phyloP scores from a whole-genome alignment of 768 basidiomycete genomes.

The Lentinula lateritia region DNA sequence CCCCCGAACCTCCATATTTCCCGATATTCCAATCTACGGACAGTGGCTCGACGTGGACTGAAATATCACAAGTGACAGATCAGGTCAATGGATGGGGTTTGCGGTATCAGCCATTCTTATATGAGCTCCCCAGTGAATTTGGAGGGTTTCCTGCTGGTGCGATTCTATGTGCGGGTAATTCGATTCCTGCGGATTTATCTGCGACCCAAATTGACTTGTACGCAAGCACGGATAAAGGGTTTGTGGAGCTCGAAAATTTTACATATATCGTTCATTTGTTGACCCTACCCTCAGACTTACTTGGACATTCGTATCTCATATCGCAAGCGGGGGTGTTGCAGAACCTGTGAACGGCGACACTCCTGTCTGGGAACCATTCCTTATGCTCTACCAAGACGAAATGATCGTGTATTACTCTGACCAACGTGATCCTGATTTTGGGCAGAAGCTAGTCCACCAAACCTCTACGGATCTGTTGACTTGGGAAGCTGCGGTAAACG shows the following conservation, averaged over 20 bases:
- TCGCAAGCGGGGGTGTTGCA: conserved; percentile 14
- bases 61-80: conserved; percentile 13
- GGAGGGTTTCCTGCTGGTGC: conserved; percentile 9
- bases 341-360: conserved; percentile 14
- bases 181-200: conserved; percentile 12
- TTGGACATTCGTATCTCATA: conserved; percentile 8
- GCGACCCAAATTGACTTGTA: conserved; percentile 16
- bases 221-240: conserved; percentile 13
- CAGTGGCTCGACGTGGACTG: conserved; percentile 13
- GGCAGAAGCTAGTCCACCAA: conserved; percentile 16
- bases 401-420: conserved; percentile 17
- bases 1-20: conserved; percentile 16
- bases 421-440: conserved; percentile 15
- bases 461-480: conserved; percentile 9
- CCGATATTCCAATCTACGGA: conserved; percentile 13
- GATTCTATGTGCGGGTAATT: conserved; percentile 14
- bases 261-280: not conserved
- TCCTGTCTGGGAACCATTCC: conserved; percentile 17
- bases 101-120: conserved; percentile 17
- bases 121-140: conserved; percentile 1
- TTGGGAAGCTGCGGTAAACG: conserved; percentile 14
- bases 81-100: conserved; percentile 13
- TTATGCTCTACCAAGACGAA: conserved; percentile 12
- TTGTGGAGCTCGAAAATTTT: not conserved
- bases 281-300: not conserved